phyloP scores from a whole-genome alignment of 345 rosid genomes.

The Pelargonium nanum region DNA sequence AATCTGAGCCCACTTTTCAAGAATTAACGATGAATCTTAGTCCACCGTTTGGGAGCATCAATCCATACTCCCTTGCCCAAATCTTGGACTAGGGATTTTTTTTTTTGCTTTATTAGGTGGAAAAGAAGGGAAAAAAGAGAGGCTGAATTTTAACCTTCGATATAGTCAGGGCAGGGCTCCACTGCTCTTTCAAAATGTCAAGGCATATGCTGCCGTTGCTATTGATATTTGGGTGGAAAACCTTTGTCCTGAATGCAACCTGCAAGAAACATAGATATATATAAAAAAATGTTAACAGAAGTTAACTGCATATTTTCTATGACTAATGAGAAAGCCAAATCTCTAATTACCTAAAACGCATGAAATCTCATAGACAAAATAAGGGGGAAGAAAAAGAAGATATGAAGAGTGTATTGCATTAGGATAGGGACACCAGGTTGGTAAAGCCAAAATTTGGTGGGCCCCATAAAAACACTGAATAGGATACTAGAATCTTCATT shows the following conservation, averaged over 20 bases:
- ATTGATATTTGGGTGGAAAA: constrained; percentile 54
- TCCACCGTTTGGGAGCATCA: background rate
- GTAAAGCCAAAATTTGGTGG: background rate
- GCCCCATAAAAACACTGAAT: background rate
- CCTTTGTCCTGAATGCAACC: constrained; percentile 40
- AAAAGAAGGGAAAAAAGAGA: background rate
- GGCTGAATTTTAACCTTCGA: constrained; percentile 38
- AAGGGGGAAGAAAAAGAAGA: no score
- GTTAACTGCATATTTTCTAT: background rate
- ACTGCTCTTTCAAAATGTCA: constrained; percentile 49
- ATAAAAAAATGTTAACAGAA: background rate
- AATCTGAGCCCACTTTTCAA: background rate
- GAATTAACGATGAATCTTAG: background rate
- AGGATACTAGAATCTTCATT: no score
- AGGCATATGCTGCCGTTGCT: constrained; percentile 56
- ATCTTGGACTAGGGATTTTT: background rate
- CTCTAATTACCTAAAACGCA: no score
- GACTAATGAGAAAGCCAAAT: no score
- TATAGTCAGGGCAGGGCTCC: constrained; percentile 56
- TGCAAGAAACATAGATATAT: constrained; percentile 4
- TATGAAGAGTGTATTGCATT: background rate
- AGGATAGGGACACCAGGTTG: background rate
- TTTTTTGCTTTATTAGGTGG: background rate
- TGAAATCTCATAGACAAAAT: no score
- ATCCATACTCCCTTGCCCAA: background rate